Base-by-base conservation (phyloP, 805 yeast species). In the Myxozyma kluyveri region DNA sequence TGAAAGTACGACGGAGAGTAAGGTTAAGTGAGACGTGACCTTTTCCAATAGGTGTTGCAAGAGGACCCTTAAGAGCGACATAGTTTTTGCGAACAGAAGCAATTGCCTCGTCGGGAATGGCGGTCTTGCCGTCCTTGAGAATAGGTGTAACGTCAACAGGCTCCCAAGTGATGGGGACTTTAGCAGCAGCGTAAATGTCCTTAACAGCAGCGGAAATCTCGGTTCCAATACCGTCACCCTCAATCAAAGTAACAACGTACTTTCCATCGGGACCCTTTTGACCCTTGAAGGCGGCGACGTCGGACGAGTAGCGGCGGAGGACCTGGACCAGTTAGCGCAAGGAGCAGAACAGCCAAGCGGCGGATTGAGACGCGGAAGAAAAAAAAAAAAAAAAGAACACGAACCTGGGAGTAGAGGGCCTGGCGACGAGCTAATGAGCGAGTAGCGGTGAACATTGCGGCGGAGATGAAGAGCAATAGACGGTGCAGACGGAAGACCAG, bases 21-120 rank as follows among this genome's bases (percentile, higher is more conserved):
- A 93, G 79, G 80, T 93, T 93, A 80, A 93, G 82, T 42, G 98
- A 90, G 68, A 88, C 88, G 78, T 93, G 98, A 69, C 99, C 99
- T 76, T 91, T 91, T 27, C 62, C 99, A 59, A 91, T 90, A 52
- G 99, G 99, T 37, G 99, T 93, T 50, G 97, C 98, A 67, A 93
- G 77, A 27, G 98, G 98, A 63, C 99, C 99, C 77, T 93, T 93
- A 68, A 93, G 80, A 49, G 98, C 99, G 59, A 93, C 91, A 75
- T 84, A 79, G 78, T 91, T 88, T 74, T 80, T 84, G 79, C 88
- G 88, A 74, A 93, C 90, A 42, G 95, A 86, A 65, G 86, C 89
- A 59, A 93, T 88, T 54, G 98, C 97, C 39, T 82, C 84, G 39
- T 60, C 59, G 60, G 98, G 98, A 64, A 93, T 82, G 53, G 96